Evolutionary conservation across 768 basidiomycete genomes (phyloP), one percentile per base, ranked within the genome.

Genomic region (Mycena galericulata): DNA sequence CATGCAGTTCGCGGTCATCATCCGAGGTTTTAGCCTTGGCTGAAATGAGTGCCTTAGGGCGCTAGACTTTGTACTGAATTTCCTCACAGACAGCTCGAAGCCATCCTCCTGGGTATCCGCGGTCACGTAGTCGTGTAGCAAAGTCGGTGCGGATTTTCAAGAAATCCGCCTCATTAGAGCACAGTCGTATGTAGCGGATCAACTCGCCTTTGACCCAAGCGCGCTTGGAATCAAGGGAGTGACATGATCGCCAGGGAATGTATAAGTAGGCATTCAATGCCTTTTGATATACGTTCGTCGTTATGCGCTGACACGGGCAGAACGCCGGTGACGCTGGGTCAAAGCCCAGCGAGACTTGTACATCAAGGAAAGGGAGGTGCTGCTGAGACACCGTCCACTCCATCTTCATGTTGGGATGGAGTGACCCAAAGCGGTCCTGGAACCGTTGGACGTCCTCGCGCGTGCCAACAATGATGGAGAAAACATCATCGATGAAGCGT

Each of bases 401-500:
- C 43, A 59, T 46, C 24, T 17, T 46, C 57, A 59, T 47, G n/a
- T 30, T 58, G 1, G 56, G 56, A 17, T 58, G 56, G 18, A 58
- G 41, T 6, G 56, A 43, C 8, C 70, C 70, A 45, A 72, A 68
- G 2, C 62, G 30, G 32, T 40, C 22, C 32, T 72, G 46, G 50
- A 72, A 72, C 3, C n/a, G 24, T 5, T 29, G 49, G n/a, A 72
- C 67, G 49, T 72, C 70, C 5, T 46, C 64, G 17, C 43, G 50
- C 11, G 69, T 54, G 9, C 69, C 69, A 20, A 53, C 30, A 22
- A 70, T 45, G 58, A 70, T 64, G 6, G 70, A 58, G 29, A 71
- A 71, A 17, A 43, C 40, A 54, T 71, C 66, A 46, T 71, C 70
- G 54, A 71, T 68, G 51, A 68, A 72, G 20, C 62, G 67, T 17